Percentiles rank a stretch among this genome's conserved stretches.
Evolutionary conservation across 192 early-diverging fungal genomes (phyloP).

Genomic region (Entomortierella parvispora): DNA sequence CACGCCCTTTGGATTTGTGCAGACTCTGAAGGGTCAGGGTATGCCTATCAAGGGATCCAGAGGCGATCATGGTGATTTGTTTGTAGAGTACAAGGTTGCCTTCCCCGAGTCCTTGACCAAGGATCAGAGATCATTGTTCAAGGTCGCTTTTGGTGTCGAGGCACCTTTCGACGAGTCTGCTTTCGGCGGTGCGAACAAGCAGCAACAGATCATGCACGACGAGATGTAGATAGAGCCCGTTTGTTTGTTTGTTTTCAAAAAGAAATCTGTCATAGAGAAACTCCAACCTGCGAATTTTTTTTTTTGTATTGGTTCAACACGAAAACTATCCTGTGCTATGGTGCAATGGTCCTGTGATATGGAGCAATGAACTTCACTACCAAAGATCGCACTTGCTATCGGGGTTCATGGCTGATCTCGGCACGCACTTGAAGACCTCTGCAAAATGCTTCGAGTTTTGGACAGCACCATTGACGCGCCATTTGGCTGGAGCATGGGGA

Average conservation of each 20-base stretch:
- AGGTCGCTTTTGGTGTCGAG: constrained; percentile 22
- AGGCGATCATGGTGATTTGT: constrained; percentile 79
- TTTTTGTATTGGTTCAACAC: not conserved
- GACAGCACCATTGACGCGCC: constrained; percentile 79
- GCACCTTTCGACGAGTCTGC: constrained; percentile 24
- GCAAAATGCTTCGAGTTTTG: constrained; percentile 78
- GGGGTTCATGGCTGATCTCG: constrained; percentile 76
- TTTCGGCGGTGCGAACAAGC: not conserved
- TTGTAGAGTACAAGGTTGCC: constrained; percentile 87
- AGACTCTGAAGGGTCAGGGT: constrained; percentile 83
- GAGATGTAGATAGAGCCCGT: constrained; percentile 35
- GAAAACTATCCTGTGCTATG: not conserved
- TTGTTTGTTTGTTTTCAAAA: too few species aligned
- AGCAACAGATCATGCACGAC: constrained; percentile 43
- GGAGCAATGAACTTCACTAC: constrained; percentile 6
- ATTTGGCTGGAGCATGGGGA: constrained; percentile 70
- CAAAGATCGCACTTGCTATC: constrained; percentile 65
- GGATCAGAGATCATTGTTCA: constrained; percentile 26
- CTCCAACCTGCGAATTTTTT: not conserved
- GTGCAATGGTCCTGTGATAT: too few species aligned
- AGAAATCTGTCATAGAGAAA: not conserved
- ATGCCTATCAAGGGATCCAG: constrained; percentile 81
- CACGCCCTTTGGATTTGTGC: constrained; percentile 79
- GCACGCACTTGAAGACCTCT: constrained; percentile 72
- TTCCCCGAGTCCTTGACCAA: constrained; percentile 67